Conservation (phyloP, 345 rosid species). For the Jatropha curcas region DNA sequence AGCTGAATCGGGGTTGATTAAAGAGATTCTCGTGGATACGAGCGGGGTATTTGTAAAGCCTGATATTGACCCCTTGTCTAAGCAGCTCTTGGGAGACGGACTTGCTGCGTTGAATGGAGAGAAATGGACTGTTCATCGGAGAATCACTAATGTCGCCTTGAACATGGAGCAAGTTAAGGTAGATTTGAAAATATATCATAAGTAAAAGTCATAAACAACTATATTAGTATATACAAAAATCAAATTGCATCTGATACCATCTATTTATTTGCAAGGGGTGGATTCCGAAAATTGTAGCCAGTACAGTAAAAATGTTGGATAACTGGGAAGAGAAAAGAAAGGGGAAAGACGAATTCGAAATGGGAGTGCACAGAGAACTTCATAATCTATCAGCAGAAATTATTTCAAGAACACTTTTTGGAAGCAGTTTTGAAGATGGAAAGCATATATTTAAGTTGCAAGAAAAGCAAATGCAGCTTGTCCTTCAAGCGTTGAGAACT, state of each 20-base stretch:
- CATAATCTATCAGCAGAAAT: slow-evolving; percentile 38
- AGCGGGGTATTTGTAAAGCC: slow-evolving; percentile 47
- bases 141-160: slow-evolving; percentile 53
- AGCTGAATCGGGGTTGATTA: slow-evolving; percentile 58
- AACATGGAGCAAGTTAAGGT: slow-evolving; percentile 58
- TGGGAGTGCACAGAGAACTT: slow-evolving; percentile 17
- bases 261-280: slow-evolving; percentile 8
- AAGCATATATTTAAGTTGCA: slow-evolving; percentile 41
- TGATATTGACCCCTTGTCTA: slow-evolving; percentile 18
- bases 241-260: not conserved
- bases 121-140: slow-evolving; percentile 55
- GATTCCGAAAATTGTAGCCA: slow-evolving; percentile 28
- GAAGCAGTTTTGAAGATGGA: slow-evolving; percentile 45
- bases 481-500: slow-evolving; percentile 27
- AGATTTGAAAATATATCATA: too few species aligned
- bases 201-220: too few species aligned
- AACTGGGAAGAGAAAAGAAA: slow-evolving; percentile 39
- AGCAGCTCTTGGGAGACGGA: slow-evolving; percentile 43
- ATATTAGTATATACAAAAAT: too few species aligned
- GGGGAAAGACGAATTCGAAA: slow-evolving; percentile 13
- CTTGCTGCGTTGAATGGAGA: slow-evolving; percentile 44
- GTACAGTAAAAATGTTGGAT: slow-evolving; percentile 35
- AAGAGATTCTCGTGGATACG: slow-evolving; percentile 43
- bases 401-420: slow-evolving; percentile 50
- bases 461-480: slow-evolving; percentile 38